These are phyloP conservation scores for Porodaedalea pini DNA, from an alignment of 1,284 basidiomycete species.

Conservation along the genomic window DNA sequence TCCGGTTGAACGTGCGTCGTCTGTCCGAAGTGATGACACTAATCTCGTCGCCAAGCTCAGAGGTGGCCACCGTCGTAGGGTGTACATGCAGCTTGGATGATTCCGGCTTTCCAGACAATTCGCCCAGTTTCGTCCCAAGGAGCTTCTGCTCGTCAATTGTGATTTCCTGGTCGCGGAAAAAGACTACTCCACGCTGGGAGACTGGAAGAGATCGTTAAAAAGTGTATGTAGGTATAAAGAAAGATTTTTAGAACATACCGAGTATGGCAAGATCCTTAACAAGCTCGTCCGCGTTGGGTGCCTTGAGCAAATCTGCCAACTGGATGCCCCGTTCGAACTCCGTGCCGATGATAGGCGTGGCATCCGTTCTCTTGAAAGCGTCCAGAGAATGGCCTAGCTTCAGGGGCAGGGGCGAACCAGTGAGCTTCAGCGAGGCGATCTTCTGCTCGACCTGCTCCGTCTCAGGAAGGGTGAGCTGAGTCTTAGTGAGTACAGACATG, in stretches of 20 bases:
- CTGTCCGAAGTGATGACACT: slow-evolving; percentile 44
- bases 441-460: slow-evolving; percentile 8
- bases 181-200: slow-evolving; percentile 68
- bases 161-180: slow-evolving; percentile 60
- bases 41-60: slow-evolving; percentile 47
- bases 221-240: background rate
- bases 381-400: slow-evolving; percentile 16
- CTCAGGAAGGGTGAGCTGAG: slow-evolving; percentile 13
- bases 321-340: slow-evolving; percentile 39
- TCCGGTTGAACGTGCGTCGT: slow-evolving; percentile 23
- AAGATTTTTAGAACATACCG: slow-evolving; percentile 19
- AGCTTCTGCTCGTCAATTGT: slow-evolving; percentile 42
- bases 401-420: slow-evolving; percentile 12
- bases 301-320: slow-evolving; percentile 36
- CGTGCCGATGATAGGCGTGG: slow-evolving; percentile 38
- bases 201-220: slow-evolving; percentile 26
- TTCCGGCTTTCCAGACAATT: slow-evolving; percentile 53
- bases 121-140: slow-evolving; percentile 48
- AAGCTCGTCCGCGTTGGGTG: slow-evolving; percentile 40
- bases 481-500: slow-evolving; percentile 11
- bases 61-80: slow-evolving; percentile 53
- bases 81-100: slow-evolving; percentile 59
- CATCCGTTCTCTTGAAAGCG: slow-evolving; percentile 20
- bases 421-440: slow-evolving; percentile 11
- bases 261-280: slow-evolving; percentile 49